phyloP scores from a whole-genome alignment of 2,329 filamentous ascomycete genomes.

The Claviceps monticola region DNA sequence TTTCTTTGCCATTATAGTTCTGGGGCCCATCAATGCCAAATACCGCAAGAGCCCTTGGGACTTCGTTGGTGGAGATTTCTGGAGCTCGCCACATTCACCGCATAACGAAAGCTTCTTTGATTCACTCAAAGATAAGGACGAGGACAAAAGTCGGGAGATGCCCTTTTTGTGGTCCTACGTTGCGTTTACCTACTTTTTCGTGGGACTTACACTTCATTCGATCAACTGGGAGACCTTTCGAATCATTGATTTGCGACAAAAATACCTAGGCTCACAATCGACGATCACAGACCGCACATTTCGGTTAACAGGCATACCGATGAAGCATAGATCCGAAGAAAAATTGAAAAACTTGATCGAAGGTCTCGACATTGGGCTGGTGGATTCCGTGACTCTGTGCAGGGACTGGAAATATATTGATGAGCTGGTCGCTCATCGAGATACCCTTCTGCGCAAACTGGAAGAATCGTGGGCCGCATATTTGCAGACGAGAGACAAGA shows the following conservation, averaged over 20 bases:
- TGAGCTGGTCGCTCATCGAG: conserved; percentile 53
- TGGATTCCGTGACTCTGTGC: conserved; percentile 77
- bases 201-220: conserved; percentile 64
- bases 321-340: conserved; percentile 62
- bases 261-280: conserved; percentile 83
- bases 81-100: conserved; percentile 1
- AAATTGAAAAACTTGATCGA: conserved; percentile 81
- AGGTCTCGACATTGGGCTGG: conserved; percentile 73
- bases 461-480: conserved; percentile 76
- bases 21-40: conserved; percentile 72
- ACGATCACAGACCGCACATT: conserved; percentile 96
- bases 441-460: conserved; percentile 51
- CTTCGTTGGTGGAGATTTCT: conserved; percentile 1
- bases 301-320: conserved; percentile 75
- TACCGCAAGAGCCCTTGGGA: conserved; percentile 24
- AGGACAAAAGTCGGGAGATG: conserved; percentile 20
- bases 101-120: conserved; percentile 7
- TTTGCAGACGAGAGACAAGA: conserved; percentile 15
- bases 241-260: conserved; percentile 74
- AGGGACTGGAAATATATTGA: conserved; percentile 79
- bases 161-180: conserved; percentile 82
- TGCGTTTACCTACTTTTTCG: conserved; percentile 90
- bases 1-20: conserved; percentile 66
- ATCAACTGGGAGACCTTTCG: conserved; percentile 71
- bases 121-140: conserved; percentile 16